These are phyloP conservation scores for Thelephora terrestris DNA, from an alignment of 1,284 basidiomycete genomes.

Conservation along the genomic window DNA sequence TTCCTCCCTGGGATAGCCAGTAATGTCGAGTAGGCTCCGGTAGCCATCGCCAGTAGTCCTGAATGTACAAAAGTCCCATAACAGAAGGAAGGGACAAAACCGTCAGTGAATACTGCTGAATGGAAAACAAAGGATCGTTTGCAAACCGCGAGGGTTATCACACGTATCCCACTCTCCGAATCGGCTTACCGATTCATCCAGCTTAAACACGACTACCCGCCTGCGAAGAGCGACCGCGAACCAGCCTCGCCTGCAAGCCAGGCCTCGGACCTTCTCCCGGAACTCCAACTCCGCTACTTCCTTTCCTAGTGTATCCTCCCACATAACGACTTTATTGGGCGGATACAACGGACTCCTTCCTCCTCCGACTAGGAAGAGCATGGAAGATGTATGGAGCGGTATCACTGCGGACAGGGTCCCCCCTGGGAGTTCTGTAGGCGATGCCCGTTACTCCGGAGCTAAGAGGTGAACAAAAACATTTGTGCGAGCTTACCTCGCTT, in stretches of 20 bases:
- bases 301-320: conserved; percentile 68
- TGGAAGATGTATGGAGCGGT: conserved; percentile 75
- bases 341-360: conserved; percentile 86
- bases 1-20: conserved; percentile 85
- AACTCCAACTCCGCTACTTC: conserved; percentile 91
- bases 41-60: conserved; percentile 82
- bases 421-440: conserved; percentile 52
- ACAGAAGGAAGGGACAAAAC: conserved; percentile 1
- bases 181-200: conserved; percentile 50
- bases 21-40: conserved; percentile 66
- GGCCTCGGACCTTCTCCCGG: conserved; percentile 74
- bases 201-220: conserved; percentile 72
- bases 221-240: conserved; percentile 76
- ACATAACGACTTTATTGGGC: conserved; percentile 89
- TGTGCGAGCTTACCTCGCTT: conserved; percentile 55
- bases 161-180: conserved; percentile 83
- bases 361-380: conserved; percentile 86
- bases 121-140: neutral
- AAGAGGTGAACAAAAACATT: conserved; percentile 7
- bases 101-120: conserved; percentile 6
- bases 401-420: conserved; percentile 73
- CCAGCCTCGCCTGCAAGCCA: conserved; percentile 74
- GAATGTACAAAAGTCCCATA: conserved; percentile 2
- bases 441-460: neutral
- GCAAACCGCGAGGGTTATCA: conserved; percentile 77